Conservation (phyloP, 2,329 filamentous ascomycete genomes). For the Hypoxylon sp. region DNA sequence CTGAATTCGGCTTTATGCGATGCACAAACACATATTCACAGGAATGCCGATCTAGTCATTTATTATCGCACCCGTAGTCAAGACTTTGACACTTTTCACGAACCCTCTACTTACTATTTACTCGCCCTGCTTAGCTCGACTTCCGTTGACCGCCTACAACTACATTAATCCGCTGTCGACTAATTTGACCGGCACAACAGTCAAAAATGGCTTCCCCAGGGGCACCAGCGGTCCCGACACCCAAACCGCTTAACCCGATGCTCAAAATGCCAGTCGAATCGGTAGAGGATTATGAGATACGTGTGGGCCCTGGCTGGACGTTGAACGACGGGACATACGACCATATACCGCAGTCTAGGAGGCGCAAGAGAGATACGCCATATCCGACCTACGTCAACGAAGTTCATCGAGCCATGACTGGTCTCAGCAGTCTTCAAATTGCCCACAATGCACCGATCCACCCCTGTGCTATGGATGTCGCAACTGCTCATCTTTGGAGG, state of each 20-base stretch:
- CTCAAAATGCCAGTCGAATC: slow-evolving; percentile 3
- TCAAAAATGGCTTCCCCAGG: background rate
- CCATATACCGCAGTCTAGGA: slow-evolving; percentile 39
- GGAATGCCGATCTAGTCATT: slow-evolving; percentile 23
- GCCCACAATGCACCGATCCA: slow-evolving; percentile 41
- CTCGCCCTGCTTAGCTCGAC: background rate
- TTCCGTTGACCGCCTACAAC: background rate
- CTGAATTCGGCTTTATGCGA: slow-evolving; percentile 25
- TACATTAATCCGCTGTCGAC: background rate
- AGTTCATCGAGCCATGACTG: slow-evolving; percentile 37
- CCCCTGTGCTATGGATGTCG: slow-evolving; percentile 42
- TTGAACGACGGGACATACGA: slow-evolving; percentile 45
- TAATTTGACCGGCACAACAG: background rate
- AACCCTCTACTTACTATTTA: background rate
- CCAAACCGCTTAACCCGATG: background rate
- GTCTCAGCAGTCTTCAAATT: slow-evolving; percentile 47
- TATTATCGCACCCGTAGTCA: slow-evolving; percentile 15
- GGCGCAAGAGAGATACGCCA: slow-evolving; percentile 44
- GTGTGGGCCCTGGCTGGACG: slow-evolving; percentile 45
- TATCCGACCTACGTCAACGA: slow-evolving; percentile 34
- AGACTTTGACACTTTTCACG: slow-evolving; percentile 20
- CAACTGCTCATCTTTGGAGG: slow-evolving; percentile 43
- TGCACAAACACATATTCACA: background rate
- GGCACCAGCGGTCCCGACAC: background rate
- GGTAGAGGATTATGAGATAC: slow-evolving; percentile 36